Base-by-base conservation (phyloP, 495 filamentous ascomycete species). In the Tetracladium setigerum region DNA sequence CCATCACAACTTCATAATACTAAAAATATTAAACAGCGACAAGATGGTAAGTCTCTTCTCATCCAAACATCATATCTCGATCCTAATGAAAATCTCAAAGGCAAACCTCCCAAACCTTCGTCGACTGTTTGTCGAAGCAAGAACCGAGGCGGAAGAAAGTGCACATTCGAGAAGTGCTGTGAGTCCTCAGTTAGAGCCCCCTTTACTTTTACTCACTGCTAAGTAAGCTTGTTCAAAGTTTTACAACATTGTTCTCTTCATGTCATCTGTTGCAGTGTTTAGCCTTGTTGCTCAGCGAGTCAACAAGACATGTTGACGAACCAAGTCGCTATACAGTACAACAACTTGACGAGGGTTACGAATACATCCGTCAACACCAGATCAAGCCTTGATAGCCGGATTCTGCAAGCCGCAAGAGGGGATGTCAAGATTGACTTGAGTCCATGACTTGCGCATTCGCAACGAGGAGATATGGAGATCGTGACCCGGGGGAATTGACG, bases 241-340 rank as follows among this genome's bases (percentile, higher is more conserved):
- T 66, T 98, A 97, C 70, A 97, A 97, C 59, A 77, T 95, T 3
- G 87, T 95, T 2, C 73, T 97, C 1, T 98, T 97, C 68, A 86
- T 97, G 64, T 90, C 89, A 4, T 95, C 90, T 0, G 86, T 96
- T 30, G 89, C 88, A 2, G 80, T 92, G 47, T 94, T 96, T 71
- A 95, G 90, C 60, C 71, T 96, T 49, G 78, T 89, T 49, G 91
- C 88, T 15, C 94, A 98, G 59, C 72, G 79, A 35, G 78, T 84
- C 72, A 77, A 65, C 41, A 62, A 59, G 30, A 30, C 50, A 30
- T 14, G 12, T 12, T 38, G 33, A 12, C 41, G 46, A 41, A 27
- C 9, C 34, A 37, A 14, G 3, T 17, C 34, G 5, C 34, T 14
- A 37, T 37, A 14, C 2, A 17, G 32, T 34, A 37, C 16, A 37